Evolutionary conservation across 1,284 basidiomycete species (phyloP).

Genomic region (Austroboletus olivaceoglutinosus): DNA sequence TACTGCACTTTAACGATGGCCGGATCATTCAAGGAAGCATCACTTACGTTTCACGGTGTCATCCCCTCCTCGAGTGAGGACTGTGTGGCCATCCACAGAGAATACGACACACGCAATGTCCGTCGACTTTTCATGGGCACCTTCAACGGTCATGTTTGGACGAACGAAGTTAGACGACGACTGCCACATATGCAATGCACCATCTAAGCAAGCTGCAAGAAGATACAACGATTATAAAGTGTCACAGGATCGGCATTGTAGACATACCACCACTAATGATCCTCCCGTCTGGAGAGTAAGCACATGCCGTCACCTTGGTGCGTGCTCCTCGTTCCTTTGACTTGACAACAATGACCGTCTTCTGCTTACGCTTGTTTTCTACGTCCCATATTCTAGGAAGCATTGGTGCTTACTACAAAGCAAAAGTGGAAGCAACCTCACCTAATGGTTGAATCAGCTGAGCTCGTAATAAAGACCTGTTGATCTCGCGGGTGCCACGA

Average conservation of each 20-base stretch:
- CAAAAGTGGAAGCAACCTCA: slow-evolving; percentile 34
- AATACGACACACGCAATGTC: slow-evolving; percentile 86
- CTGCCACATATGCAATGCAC: slow-evolving; percentile 91
- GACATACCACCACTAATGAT: slow-evolving; percentile 81
- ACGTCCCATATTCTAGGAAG: slow-evolving; percentile 87
- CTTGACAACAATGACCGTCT: slow-evolving; percentile 92
- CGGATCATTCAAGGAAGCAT: background rate
- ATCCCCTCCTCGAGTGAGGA: slow-evolving; percentile 89
- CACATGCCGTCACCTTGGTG: slow-evolving; percentile 87
- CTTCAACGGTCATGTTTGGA: slow-evolving; percentile 82
- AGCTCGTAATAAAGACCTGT: slow-evolving; percentile 85
- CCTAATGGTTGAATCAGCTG: slow-evolving; percentile 94
- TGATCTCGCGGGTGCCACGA: slow-evolving; percentile 88
- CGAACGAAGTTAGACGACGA: slow-evolving; percentile 89
- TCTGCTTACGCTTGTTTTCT: slow-evolving; percentile 85
- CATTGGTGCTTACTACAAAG: slow-evolving; percentile 4
- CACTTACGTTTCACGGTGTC: slow-evolving; percentile 89
- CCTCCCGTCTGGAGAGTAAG: slow-evolving; percentile 83
- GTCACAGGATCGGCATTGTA: slow-evolving; percentile 1
- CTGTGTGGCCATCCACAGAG: slow-evolving; percentile 76
- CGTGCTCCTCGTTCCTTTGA: slow-evolving; percentile 94
- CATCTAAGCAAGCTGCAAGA: slow-evolving; percentile 78
- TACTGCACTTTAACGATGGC: slow-evolving; percentile 3
- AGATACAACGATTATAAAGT: slow-evolving; percentile 8
- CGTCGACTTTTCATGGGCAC: slow-evolving; percentile 79